These are phyloP conservation scores for Cucumis cinereus DNA, from an alignment of 306 rosid genomes.

Conservation along the genomic window DNA sequence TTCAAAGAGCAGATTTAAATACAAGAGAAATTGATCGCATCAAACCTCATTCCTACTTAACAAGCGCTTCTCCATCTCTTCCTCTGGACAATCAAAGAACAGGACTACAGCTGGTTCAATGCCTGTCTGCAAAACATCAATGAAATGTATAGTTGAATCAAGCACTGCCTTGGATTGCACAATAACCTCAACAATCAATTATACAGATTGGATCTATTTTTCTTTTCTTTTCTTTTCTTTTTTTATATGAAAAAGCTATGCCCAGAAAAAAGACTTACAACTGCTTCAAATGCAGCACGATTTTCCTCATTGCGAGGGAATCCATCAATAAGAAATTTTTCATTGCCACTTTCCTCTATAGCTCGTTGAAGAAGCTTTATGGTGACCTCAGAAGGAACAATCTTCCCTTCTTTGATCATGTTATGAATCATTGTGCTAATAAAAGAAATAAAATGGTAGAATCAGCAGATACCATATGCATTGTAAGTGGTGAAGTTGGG, in stretches of 20 bases:
- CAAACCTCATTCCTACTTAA: conserved; percentile 75
- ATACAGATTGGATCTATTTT: background rate
- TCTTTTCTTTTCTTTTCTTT: too few relatives aligned
- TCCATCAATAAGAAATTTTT: conserved; percentile 95
- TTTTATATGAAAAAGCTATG: background rate
- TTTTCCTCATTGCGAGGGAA: conserved; percentile 99
- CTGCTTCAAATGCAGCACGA: conserved; percentile 93
- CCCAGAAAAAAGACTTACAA: conserved; percentile 31
- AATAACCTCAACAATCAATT: background rate
- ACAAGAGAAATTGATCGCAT: conserved; percentile 3
- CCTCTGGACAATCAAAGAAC: conserved; percentile 73
- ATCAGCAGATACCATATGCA: background rate
- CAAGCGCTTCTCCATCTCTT: conserved; percentile 92
- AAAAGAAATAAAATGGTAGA: conserved; percentile 8
- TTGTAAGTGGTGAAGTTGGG: background rate
- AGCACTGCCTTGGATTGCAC: background rate
- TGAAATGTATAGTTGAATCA: background rate
- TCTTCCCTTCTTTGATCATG: conserved; percentile 91
- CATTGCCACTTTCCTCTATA: conserved; percentile 59
- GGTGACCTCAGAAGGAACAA: conserved; percentile 94
- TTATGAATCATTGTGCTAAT: conserved; percentile 86
- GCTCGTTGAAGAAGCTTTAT: conserved; percentile 83
- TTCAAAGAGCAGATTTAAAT: background rate
- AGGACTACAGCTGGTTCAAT: conserved; percentile 78
- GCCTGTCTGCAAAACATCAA: conserved; percentile 53